Evolutionary conservation across 1,284 basidiomycete species (phyloP), one percentile per base, ranked within the genome.

Genomic region (Xerocomus amazonicus): DNA sequence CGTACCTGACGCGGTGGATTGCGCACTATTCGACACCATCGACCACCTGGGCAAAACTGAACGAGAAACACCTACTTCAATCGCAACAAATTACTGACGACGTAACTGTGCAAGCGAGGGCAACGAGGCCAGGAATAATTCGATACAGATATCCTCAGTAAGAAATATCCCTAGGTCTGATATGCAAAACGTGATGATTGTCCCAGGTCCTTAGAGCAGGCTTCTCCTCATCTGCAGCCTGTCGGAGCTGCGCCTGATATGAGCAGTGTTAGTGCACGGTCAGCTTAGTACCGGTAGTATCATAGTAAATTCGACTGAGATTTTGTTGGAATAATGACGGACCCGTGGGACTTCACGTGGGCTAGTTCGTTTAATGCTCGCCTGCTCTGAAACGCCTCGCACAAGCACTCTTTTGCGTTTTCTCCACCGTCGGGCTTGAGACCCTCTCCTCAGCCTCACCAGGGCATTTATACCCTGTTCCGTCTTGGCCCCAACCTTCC

Each of bases 71-170:
- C 61, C 72, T 86, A 6, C 65, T 73, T 13, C 67, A 77, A 54
- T 71, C 76, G 31, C 70, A 75, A 36, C 67, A 75, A 37, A 64
- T 62, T 28, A 73, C 79, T 27, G 72, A 79, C 41, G 67, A 74
- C 5, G 70, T 58, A 38, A 57, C 77, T 32, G 59, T 83, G 35
- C 64, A 82, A 23, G 69, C 70, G 40, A 72, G 72, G 54, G 83
- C 84, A 23, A 71, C 74, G 59, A 70, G 66, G 42, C 77, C 84
- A 1, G 65, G 63, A 4, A 73, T 84, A 23, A 78, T 82, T 61
- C 76, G 84, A 38, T 81, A 77, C 63, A 75, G 81, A 56, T 84
- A 79, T 63, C 81, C 84, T 50, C 80, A 85, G 87, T 90, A 59
- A 70, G 85, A 77, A 37, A 34, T 43, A 12, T 28, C 31, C 42